Evolutionary conservation across 768 basidiomycete species (phyloP).

Genomic region (Trametes punicea): DNA sequence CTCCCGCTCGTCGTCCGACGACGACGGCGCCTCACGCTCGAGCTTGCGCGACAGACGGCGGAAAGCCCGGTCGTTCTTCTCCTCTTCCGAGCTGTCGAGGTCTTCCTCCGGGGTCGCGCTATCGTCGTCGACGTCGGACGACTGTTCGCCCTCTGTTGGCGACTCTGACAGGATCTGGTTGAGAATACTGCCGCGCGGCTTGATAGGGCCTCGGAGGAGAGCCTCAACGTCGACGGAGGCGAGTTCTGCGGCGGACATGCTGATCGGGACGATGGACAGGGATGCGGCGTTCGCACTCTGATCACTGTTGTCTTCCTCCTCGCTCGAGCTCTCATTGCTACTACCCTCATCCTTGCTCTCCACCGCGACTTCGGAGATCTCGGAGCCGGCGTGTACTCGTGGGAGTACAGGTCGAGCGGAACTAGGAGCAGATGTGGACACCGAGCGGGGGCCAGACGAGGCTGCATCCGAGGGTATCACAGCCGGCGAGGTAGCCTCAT

Average conservation of each 20-base stretch:
- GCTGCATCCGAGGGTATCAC: neutral
- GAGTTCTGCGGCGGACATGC: conserved; percentile 1
- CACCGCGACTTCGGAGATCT: conserved; percentile 35
- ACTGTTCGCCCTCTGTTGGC: conserved; percentile 33
- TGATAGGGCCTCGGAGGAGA: conserved; percentile 40
- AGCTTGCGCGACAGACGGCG: conserved; percentile 34
- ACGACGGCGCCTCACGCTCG: conserved; percentile 22
- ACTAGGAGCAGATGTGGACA: too few relatives aligned
- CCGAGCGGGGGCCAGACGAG: neutral
- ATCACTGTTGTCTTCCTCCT: conserved; percentile 12
- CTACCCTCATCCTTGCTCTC: conserved; percentile 40
- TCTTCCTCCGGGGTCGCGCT: conserved; percentile 35
- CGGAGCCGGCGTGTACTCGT: conserved; percentile 31
- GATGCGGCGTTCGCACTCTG: neutral
- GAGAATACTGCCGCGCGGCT: conserved; percentile 26
- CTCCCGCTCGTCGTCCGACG: conserved; percentile 31
- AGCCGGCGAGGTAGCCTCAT: neutral
- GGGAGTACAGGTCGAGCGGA: conserved; percentile 19
- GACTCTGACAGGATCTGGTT: conserved; percentile 31
- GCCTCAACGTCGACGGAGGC: conserved; percentile 35
- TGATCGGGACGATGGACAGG: neutral
- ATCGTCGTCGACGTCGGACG: conserved; percentile 34
- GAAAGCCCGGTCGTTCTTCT: conserved; percentile 30
- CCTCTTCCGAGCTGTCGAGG: conserved; percentile 36
- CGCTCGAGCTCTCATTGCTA: conserved; percentile 34